Evolutionary conservation across 176 grass and related monocot species (phyloP).

Genomic region (Oryza meridionalis): DNA sequence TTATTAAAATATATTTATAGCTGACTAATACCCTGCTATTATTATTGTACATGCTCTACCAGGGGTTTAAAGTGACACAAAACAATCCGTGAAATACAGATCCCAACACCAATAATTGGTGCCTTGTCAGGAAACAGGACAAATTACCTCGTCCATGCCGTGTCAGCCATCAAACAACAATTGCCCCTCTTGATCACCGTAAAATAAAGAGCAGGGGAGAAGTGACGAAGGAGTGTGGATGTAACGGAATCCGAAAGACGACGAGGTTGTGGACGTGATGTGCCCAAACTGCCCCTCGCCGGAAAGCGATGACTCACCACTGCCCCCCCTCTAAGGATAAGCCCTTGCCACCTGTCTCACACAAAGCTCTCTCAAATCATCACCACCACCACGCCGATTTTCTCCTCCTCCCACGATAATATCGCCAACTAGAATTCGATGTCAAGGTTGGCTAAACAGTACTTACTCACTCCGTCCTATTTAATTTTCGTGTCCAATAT

Average conservation of each 20-base stretch:
- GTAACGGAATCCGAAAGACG: conserved; percentile 18
- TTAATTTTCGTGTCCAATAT: no score
- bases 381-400: not conserved
- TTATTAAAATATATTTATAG: no score
- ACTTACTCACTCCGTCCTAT: no score
- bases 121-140: not conserved
- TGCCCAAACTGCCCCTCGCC: conserved; percentile 1
- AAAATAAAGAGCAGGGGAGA: not conserved
- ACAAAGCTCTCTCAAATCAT: conserved; percentile 19
- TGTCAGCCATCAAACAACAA: not conserved
- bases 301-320: conserved; percentile 46
- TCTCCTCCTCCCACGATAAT: not conserved
- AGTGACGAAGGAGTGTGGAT: conserved; percentile 29
- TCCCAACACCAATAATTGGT: not conserved
- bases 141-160: conserved; percentile 1
- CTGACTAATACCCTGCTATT: no score
- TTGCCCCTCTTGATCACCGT: not conserved
- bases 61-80: no score
- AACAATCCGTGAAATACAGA: no score
- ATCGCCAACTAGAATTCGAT: not conserved
- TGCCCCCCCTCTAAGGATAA: conserved; percentile 29
- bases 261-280: conserved; percentile 21
- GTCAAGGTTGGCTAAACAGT: no score
- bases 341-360: conserved; percentile 38
- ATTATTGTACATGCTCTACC: no score